A percentile compares a stretch with the other conserved stretches of the same genome.
Conservation (phyloP, 1,284 basidiomycete genomes). For the Vanrija pseudolonga region DNA sequence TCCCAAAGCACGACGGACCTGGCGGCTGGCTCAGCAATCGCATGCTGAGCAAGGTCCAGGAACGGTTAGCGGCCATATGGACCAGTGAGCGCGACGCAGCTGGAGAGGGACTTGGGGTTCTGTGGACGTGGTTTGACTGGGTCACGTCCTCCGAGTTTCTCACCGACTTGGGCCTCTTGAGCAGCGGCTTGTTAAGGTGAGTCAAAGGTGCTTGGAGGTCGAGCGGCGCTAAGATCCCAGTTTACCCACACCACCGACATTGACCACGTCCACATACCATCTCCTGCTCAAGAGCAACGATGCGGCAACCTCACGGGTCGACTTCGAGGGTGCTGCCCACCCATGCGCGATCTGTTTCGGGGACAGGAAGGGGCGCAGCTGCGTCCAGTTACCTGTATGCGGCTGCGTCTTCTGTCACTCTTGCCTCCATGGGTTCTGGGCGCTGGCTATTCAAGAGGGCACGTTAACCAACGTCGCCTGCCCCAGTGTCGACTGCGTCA, state of each 20-base stretch:
- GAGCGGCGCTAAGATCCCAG: neutral
- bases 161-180: constrained; percentile 16
- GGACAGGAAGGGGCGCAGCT: constrained; percentile 41
- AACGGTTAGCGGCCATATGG: constrained; percentile 14
- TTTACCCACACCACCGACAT: constrained; percentile 12
- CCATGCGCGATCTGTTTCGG: constrained; percentile 48
- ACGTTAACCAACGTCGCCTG: constrained; percentile 44
- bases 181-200: constrained; percentile 17
- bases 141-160: constrained; percentile 34
- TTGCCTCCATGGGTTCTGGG: constrained; percentile 44
- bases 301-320: constrained; percentile 25
- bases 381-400: constrained; percentile 36
- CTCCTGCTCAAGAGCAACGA: constrained; percentile 36
- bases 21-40: constrained; percentile 22
- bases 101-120: constrained; percentile 14
- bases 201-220: neutral
- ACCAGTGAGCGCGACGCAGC: neutral
- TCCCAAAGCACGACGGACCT: constrained; percentile 2
- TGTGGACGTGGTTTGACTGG: constrained; percentile 49
- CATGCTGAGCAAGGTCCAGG: neutral
- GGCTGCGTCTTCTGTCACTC: constrained; percentile 45
- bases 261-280: constrained; percentile 28
- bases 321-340: constrained; percentile 39
- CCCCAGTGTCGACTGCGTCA: constrained; percentile 42
- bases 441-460: constrained; percentile 45